phyloP scores from a whole-genome alignment of 2,329 filamentous ascomycete species.

The Cadophora sp. region DNA sequence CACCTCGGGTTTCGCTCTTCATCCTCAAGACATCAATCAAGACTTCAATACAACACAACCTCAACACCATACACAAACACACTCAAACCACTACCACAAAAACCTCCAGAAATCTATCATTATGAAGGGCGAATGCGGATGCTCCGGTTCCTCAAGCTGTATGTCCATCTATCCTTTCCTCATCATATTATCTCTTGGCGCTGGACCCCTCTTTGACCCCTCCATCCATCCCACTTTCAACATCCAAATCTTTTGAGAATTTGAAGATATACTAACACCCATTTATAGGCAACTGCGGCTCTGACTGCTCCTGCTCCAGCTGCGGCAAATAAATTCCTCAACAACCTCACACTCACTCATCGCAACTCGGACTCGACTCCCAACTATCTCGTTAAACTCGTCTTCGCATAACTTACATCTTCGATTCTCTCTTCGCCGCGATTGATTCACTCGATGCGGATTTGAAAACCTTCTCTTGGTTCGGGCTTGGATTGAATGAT shows the following conservation, averaged over 20 bases:
- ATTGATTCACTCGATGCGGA: neutral
- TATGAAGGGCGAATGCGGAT: constrained; percentile 50
- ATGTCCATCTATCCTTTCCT: constrained; percentile 33
- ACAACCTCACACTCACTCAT: neutral
- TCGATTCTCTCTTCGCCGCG: constrained; percentile 7
- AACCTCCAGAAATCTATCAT: constrained; percentile 36
- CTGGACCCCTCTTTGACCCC: constrained; percentile 18
- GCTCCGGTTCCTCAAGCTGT: constrained; percentile 47
- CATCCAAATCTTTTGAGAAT: neutral
- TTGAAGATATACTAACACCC: constrained; percentile 16
- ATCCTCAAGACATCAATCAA: constrained; percentile 5
- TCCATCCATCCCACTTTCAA: neutral
- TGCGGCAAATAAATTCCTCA: constrained; percentile 47
- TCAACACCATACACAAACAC: constrained; percentile 6
- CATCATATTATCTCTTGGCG: constrained; percentile 1
- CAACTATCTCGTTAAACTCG: neutral
- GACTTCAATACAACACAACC: constrained; percentile 3
- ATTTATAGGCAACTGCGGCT: constrained; percentile 42
- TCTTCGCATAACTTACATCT: neutral
- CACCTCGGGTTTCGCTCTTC: neutral
- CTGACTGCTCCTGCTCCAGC: constrained; percentile 46
- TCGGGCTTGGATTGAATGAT: neutral
- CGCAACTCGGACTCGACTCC: neutral
- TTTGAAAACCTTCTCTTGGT: neutral
- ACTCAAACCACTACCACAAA: neutral